Conservation (phyloP, 192 early-diverging fungal species). For the Umbelopsis ramanniana region DNA sequence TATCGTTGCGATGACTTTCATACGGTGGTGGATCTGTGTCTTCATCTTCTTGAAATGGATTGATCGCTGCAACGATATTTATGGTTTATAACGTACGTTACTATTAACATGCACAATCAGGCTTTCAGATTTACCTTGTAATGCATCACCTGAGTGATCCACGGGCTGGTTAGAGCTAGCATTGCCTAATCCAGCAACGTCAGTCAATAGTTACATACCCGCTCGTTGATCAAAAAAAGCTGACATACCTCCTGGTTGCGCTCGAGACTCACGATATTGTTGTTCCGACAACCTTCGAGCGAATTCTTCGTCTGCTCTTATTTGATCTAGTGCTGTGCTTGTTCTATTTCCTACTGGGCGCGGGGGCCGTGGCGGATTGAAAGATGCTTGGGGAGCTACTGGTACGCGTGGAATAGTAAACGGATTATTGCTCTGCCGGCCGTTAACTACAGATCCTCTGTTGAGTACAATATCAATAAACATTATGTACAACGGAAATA, state of each 20-base stretch:
- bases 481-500: background rate
- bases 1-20: constrained; percentile 2
- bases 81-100: background rate
- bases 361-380: background rate
- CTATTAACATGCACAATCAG: background rate
- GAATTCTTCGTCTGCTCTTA: constrained; percentile 7
- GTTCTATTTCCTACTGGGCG: background rate
- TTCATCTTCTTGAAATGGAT: constrained; percentile 5
- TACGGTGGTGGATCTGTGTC: constrained; percentile 2
- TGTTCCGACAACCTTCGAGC: background rate
- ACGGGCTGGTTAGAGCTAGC: background rate
- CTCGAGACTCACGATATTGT: background rate
- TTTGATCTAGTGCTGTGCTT: background rate
- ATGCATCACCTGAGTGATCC: background rate
- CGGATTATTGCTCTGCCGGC: background rate
- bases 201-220: background rate
- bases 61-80: background rate
- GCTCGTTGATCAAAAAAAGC: background rate
- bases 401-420: background rate
- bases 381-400: background rate
- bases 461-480: background rate
- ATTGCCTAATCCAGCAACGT: background rate
- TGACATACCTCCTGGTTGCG: background rate
- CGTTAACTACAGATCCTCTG: background rate
- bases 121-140: background rate